Evolutionary conservation across 208 protist genomes (phyloP), one percentile per base, ranked within the genome.

Genomic region (Crithidia sp.): DNA sequence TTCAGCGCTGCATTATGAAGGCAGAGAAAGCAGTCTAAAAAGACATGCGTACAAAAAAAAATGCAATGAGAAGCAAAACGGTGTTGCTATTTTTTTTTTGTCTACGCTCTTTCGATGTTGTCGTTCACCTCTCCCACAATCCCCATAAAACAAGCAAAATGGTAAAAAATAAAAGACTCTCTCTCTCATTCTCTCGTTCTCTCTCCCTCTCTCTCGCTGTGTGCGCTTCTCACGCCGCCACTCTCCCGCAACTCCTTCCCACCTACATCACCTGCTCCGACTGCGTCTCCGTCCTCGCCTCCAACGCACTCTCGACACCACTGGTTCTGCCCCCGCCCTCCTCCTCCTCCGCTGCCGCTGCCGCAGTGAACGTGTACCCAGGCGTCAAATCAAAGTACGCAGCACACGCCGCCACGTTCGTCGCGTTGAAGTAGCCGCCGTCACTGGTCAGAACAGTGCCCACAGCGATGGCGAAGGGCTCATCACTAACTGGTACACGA

Each of bases 371-470:
- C 52, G 50, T 19, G 12, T 64, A 71, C 5, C 71, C 71, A n/a
- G 74, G 76, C 14, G 44, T 28, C 28, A 89, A n/a, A 17, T 55
- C 53, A 7, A 52, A 64, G 10, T 83, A 65, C 0, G 77, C 58
- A 39, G 60, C 58, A 41, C 81, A 85, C 7, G 82, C 68, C 0
- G 78, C 75, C 16, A 85, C 70, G 50, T 89, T 85, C 9, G 81
- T 84, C 7, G 81, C 79, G 68, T 89, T 89, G 75, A 83, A 58
- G 50, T 83, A 85, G 10, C 68, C 74, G 13, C 82, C 86, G 50
- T 86, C 76, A 1, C 53, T 17, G 4, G 80, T 84, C 43, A 86
- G 41, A 5, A 87, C 70, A 8, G 80, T 74, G 8, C 77, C 80
- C 36, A 90, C 61, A 5, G 73, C 77, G 28, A 88, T 54, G 36